These are phyloP conservation scores for Penicillium sp. DNA, from an alignment of 2,329 filamentous ascomycete genomes.

Conservation along the genomic window DNA sequence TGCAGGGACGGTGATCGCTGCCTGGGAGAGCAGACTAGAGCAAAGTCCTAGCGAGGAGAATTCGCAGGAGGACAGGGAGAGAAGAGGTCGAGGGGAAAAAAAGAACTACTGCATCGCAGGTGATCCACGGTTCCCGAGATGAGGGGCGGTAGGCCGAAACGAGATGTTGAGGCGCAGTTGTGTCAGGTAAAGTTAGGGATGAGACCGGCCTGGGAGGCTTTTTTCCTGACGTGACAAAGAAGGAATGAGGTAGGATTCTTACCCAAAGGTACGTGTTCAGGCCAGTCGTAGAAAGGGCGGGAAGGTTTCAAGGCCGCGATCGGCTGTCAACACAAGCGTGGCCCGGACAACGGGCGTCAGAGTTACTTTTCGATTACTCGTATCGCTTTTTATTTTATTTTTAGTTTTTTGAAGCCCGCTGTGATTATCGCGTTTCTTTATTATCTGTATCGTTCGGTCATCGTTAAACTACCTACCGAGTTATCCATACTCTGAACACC, in stretches of 20 bases:
- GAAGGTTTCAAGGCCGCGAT: constrained; percentile 1
- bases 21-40: neutral
- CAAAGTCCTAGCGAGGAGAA: neutral
- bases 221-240: neutral
- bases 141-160: neutral
- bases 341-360: constrained; percentile 14
- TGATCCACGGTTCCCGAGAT: constrained; percentile 12
- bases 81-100: neutral
- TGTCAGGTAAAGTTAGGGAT: constrained; percentile 4
- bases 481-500: no score
- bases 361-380: no score
- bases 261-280: neutral
- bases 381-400: no score
- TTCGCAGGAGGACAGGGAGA: neutral
- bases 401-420: no score
- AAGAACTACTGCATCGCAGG: constrained; percentile 1
- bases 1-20: neutral
- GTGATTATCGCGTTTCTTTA: no score
- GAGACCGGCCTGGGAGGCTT: neutral
- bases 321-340: constrained; percentile 12
- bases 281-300: neutral
- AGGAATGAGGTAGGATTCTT: constrained; percentile 1
- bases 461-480: no score
- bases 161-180: constrained; percentile 5
- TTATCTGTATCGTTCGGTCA: no score